Evolutionary conservation across 352 stramenopile species (phyloP).

Genomic region (Pythium inflatum): DNA sequence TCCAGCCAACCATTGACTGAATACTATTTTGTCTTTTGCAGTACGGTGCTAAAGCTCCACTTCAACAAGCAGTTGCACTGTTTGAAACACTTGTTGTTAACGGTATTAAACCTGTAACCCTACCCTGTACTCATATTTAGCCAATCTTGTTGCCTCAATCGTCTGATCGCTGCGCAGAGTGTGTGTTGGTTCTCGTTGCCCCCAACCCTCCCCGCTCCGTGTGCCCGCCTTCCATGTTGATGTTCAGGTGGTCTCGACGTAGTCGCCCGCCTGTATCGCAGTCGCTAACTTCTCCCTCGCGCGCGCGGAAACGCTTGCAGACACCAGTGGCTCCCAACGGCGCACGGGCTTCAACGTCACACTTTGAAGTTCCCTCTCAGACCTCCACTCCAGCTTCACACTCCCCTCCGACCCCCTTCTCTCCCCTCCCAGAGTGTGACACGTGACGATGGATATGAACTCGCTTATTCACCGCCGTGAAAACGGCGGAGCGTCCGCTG

Average conservation of each 20-base stretch:
- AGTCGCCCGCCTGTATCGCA: conserved; percentile 14
- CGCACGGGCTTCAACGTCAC: conserved; percentile 37
- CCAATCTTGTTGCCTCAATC: conserved; percentile 23
- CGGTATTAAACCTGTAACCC: conserved; percentile 28
- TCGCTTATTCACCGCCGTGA: conserved; percentile 61
- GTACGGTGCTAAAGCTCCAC: conserved; percentile 37
- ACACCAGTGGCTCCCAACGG: conserved; percentile 33
- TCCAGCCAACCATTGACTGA: conserved; percentile 28
- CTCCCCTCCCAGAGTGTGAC: conserved; percentile 20
- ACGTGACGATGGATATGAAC: conserved; percentile 68
- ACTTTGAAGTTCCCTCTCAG: conserved; percentile 35
- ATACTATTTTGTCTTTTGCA: conserved; percentile 24
- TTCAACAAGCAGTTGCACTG: conserved; percentile 46
- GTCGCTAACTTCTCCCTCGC: conserved; percentile 39
- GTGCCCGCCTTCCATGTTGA: conserved; percentile 31
- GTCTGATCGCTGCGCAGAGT: conserved; percentile 24
- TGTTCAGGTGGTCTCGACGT: conserved; percentile 29
- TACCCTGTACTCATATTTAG: conserved; percentile 8
- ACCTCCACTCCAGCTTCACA: conserved; percentile 1
- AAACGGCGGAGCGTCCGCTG: conserved; percentile 1
- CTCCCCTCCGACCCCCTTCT: conserved; percentile 3
- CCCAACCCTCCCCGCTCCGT: conserved; percentile 6
- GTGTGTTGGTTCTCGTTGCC: conserved; percentile 22
- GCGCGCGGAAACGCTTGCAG: conserved; percentile 22
- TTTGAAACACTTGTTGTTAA: conserved; percentile 38